Evolutionary conservation across 225 moss, liverwort and hornwort genomes (phyloP).

Genomic region (Polytrichum formosum): DNA sequence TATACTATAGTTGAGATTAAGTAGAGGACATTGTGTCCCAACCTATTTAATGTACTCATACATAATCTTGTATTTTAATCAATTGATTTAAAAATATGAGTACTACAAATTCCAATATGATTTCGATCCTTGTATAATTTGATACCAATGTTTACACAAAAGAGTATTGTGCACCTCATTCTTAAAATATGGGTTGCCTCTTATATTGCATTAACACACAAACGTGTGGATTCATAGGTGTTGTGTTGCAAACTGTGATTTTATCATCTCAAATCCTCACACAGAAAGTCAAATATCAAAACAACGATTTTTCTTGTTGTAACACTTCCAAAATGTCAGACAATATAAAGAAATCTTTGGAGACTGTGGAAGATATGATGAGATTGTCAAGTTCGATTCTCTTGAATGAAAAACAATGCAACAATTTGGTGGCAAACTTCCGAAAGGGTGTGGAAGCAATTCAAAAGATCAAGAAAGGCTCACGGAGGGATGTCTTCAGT

Average conservation of each 20-base stretch:
- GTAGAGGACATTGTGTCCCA: no score
- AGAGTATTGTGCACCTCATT: no score
- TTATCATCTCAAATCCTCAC: not conserved
- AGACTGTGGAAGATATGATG: not conserved
- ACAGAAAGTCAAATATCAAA: not conserved
- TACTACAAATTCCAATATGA: no score
- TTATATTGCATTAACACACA: no score
- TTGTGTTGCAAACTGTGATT: not conserved
- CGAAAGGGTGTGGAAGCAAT: not conserved
- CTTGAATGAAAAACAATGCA: not conserved
- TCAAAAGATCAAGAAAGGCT: not conserved
- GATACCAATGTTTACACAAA: no score
- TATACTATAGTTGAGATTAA: no score
- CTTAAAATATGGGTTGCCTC: no score
- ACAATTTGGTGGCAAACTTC: not conserved
- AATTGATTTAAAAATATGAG: no score
- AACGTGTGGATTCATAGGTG: not conserved
- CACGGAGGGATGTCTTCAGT: not conserved
- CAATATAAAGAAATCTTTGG: not conserved
- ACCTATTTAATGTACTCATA: no score
- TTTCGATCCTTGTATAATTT: no score
- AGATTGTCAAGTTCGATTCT: not conserved
- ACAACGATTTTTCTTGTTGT: not conserved
- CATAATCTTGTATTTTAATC: no score
- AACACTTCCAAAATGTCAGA: not conserved